phyloP scores from a whole-genome alignment of 371 early-diverging fungal species.

The Mucor circinelloides region DNA sequence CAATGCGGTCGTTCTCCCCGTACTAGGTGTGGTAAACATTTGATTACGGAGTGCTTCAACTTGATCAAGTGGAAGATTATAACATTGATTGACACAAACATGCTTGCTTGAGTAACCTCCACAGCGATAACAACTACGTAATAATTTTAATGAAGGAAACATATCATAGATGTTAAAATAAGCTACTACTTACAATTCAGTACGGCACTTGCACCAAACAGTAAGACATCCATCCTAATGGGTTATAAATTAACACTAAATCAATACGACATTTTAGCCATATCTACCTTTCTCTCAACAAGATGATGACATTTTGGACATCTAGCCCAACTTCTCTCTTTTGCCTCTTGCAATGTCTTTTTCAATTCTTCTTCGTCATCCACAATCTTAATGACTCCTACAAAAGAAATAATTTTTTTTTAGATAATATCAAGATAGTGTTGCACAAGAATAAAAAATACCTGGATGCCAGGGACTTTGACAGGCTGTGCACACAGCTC shows the following conservation, averaged over 20 bases:
- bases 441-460: slow-evolving; percentile 6
- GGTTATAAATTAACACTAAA: not conserved
- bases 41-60: not conserved
- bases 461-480: slow-evolving; percentile 27
- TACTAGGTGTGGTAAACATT: slow-evolving; percentile 4
- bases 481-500: slow-evolving; percentile 24
- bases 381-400: slow-evolving; percentile 6
- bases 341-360: slow-evolving; percentile 3
- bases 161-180: not conserved
- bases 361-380: slow-evolving; percentile 10
- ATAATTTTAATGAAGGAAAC: not conserved
- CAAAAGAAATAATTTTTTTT: not conserved
- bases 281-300: slow-evolving; percentile 14
- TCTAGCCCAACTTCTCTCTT: slow-evolving; percentile 12
- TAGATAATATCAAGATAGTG: not conserved
- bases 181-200: slow-evolving; percentile 16
- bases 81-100: slow-evolving; percentile 5
- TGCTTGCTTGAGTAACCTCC: slow-evolving; percentile 12
- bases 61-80: not conserved
- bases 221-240: slow-evolving; percentile 17
- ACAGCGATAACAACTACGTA: slow-evolving; percentile 26
- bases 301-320: slow-evolving; percentile 19
- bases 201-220: slow-evolving; percentile 15
- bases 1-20: too few relatives aligned
- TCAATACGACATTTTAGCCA: not conserved